These are phyloP conservation scores for Phlegmacium glaucopus DNA, from an alignment of 768 basidiomycete species.

Conservation along the genomic window DNA sequence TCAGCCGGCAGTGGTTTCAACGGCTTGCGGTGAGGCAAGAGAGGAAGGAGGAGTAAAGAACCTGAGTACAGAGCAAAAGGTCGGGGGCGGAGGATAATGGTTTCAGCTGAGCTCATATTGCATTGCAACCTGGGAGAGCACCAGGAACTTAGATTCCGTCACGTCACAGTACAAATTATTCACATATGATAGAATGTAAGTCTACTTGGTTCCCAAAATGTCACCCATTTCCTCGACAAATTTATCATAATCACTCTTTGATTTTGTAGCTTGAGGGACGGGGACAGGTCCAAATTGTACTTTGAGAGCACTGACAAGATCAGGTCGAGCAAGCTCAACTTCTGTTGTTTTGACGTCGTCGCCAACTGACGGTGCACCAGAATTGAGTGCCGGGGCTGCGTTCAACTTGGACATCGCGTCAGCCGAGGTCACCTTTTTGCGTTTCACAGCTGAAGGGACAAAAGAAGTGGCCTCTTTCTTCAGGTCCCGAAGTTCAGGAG, in stretches of 20 bases:
- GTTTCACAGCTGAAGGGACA: constrained; percentile 77
- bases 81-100: constrained; percentile 61
- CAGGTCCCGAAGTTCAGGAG: constrained; percentile 85
- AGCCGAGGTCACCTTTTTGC: constrained; percentile 44
- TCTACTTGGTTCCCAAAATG: constrained; percentile 41
- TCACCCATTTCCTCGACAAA: constrained; percentile 78
- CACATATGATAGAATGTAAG: not conserved
- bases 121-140: not conserved
- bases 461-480: constrained; percentile 95
- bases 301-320: constrained; percentile 61
- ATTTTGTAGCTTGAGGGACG: constrained; percentile 27
- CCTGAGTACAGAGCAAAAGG: constrained; percentile 61
- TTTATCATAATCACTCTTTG: constrained; percentile 69
- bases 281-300: constrained; percentile 52
- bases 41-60: constrained; percentile 60
- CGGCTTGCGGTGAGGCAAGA: constrained; percentile 54
- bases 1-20: constrained; percentile 61
- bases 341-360: constrained; percentile 24
- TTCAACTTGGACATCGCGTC: constrained; percentile 43
- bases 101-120: constrained; percentile 28
- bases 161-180: not conserved
- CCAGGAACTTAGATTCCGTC: not conserved
- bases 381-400: constrained; percentile 57
- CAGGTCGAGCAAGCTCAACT: constrained; percentile 48
- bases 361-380: constrained; percentile 20